Evolutionary conservation across 2,329 filamentous ascomycete species (phyloP), one percentile per base, ranked within the genome.

Genomic region (Microdochium trichocladiopsis): DNA sequence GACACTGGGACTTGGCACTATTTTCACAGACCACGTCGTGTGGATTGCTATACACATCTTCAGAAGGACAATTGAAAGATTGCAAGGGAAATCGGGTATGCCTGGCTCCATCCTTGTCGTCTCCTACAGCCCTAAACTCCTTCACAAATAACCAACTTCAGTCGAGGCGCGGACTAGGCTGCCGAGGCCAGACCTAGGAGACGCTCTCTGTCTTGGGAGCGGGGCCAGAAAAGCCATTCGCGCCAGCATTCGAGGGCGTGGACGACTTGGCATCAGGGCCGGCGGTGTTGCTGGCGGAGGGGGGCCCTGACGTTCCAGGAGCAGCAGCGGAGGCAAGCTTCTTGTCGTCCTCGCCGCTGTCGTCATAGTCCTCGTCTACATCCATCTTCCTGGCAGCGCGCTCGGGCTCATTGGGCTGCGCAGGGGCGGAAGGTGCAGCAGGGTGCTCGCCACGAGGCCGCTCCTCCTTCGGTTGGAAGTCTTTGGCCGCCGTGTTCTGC

Each of bases 311-410:
- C 9, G 69, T 66, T 14, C 6, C 41, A 45, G 41, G 18, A 8
- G 78, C 71, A 1, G 71, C 76, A 9, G 63, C 61, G 14, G 65
- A 60, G 2, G 63, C 67, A 1, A 67, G 66, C 66, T 86, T 86
- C 72, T 86, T 86, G 53, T 94, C 87, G 54, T 96, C 93, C 58
- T 95, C 92, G 4, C 83, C 90, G 53, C 92, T 93, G 63, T 97
- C 93, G 66, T 97, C 93, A 63, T 99, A 97, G 66, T 97, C 88
- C 67, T 99, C 94, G 60, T 99, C 92, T 21, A 97, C 89, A 6
- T 97, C 93, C 83, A 99, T 95, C 70, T 95, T 95, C 22, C 94
- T 81, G 21, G 91, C 90, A 31, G 94, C 91, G 51, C 84, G 75
- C 67, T 88, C 84, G 10, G 91, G 89, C 71, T 97, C 93, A 53